These are phyloP conservation scores for Fomitopsis pinicola DNA, from an alignment of 1,284 basidiomycete species.

Conservation along the genomic window DNA sequence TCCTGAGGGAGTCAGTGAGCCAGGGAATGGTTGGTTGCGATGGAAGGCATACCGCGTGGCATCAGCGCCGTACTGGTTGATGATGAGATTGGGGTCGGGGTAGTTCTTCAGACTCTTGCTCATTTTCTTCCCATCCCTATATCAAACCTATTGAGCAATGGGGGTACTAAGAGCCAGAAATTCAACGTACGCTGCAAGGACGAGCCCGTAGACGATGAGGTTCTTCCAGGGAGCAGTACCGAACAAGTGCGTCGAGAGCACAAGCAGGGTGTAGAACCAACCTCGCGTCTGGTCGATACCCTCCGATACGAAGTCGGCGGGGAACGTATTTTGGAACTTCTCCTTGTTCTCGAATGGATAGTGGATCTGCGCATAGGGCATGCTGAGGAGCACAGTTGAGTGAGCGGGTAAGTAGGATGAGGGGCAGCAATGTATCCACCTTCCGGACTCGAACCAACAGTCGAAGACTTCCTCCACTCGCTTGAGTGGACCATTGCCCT, in stretches of 20 bases:
- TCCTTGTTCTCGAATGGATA: slow-evolving; percentile 99
- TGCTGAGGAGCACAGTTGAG: slow-evolving; percentile 45
- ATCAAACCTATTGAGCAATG: not conserved
- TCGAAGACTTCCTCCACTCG: slow-evolving; percentile 98
- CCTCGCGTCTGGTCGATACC: slow-evolving; percentile 96
- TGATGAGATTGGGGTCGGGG: slow-evolving; percentile 93
- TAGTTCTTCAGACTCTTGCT: slow-evolving; percentile 98
- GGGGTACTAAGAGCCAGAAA: not conserved
- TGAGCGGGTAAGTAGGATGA: not conserved
- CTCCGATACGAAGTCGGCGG: slow-evolving; percentile 98
- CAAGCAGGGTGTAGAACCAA: slow-evolving; percentile 99
- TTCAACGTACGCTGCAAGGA: slow-evolving; percentile 79
- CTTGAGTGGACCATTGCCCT: slow-evolving; percentile 85
- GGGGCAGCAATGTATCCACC: slow-evolving; percentile 41
- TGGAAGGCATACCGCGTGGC: slow-evolving; percentile 67
- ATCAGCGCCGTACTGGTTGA: slow-evolving; percentile 94
- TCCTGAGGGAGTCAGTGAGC: slow-evolving; percentile 39
- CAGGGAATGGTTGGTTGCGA: not conserved
- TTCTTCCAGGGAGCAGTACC: slow-evolving; percentile 97
- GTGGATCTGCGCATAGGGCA: slow-evolving; percentile 98
- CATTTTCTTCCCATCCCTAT: slow-evolving; percentile 98
- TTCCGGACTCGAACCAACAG: slow-evolving; percentile 99
- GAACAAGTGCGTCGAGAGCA: slow-evolving; percentile 93
- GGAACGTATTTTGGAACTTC: slow-evolving; percentile 80
- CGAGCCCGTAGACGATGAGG: slow-evolving; percentile 93